Evolutionary conservation across 2,329 filamentous ascomycete genomes (phyloP).

Genomic region (Aspergillus sp.): DNA sequence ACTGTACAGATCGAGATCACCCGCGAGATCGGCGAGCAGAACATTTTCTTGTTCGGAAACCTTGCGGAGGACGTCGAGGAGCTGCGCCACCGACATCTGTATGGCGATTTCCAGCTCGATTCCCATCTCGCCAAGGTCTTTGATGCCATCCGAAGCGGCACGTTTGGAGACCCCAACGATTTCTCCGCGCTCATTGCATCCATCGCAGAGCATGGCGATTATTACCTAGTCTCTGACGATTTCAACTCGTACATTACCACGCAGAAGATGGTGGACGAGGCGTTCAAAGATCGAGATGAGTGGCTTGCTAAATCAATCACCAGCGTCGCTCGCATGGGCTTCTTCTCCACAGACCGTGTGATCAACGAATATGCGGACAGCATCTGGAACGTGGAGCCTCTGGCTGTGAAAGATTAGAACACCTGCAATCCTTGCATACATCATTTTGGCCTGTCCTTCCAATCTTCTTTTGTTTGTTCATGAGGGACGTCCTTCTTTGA

Average conservation of each 20-base stretch:
- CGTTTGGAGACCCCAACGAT: conserved; percentile 74
- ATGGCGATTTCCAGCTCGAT: conserved; percentile 76
- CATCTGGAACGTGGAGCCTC: conserved; percentile 95
- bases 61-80: conserved; percentile 96
- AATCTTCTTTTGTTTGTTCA: neutral
- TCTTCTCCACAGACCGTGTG: conserved; percentile 92
- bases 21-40: conserved; percentile 90
- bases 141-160: conserved; percentile 72
- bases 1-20: conserved; percentile 86
- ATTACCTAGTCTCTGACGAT: conserved; percentile 96
- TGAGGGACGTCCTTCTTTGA: neutral
- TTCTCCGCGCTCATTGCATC: conserved; percentile 83
- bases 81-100: conserved; percentile 84
- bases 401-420: conserved; percentile 49
- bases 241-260: conserved; percentile 94
- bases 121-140: conserved; percentile 78
- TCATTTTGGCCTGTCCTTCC: neutral
- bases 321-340: conserved; percentile 90
- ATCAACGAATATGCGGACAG: conserved; percentile 96
- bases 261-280: conserved; percentile 84
- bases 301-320: conserved; percentile 91
- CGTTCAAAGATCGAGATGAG: conserved; percentile 86
- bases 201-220: conserved; percentile 91
- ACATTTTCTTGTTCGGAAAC: conserved; percentile 98
- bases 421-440: neutral